phyloP scores from a whole-genome alignment of 2,329 filamentous ascomycete species.

The Verticillium alfalfae region DNA sequence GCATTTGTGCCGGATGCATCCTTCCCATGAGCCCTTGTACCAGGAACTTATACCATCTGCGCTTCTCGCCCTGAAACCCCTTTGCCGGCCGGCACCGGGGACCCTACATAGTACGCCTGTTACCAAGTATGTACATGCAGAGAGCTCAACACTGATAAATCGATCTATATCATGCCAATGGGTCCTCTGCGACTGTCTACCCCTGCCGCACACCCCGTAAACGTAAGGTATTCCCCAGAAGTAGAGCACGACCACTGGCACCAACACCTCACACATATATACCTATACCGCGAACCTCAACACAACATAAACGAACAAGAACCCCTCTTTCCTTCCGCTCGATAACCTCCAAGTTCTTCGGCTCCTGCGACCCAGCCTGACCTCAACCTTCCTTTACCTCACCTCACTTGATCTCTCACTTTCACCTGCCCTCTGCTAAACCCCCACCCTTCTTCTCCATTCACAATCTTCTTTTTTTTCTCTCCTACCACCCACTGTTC shows the following conservation, averaged over 20 bases:
- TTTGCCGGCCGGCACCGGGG: neutral
- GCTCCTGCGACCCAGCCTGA: neutral
- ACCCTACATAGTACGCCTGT: neutral
- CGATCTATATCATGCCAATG: neutral
- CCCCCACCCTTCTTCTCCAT: neutral
- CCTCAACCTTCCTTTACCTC: conserved; percentile 1
- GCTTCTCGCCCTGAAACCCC: neutral
- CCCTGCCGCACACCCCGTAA: neutral
- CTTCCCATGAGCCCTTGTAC: neutral
- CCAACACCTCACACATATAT: neutral
- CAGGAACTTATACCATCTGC: neutral
- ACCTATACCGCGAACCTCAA: neutral
- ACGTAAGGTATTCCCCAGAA: neutral
- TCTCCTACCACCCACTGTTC: no score
- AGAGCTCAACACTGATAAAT: neutral
- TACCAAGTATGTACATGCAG: neutral
- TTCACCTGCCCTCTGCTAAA: neutral
- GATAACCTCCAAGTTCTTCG: conserved; percentile 4
- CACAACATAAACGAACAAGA: neutral
- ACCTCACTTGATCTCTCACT: neutral
- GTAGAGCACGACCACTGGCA: neutral
- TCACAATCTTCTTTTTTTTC: no score
- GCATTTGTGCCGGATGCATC: neutral
- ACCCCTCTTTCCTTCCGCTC: conserved; percentile 2
- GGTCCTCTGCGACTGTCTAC: neutral